phyloP scores from a whole-genome alignment of 2,329 filamentous ascomycete species.

The Didymella arachidicola region DNA sequence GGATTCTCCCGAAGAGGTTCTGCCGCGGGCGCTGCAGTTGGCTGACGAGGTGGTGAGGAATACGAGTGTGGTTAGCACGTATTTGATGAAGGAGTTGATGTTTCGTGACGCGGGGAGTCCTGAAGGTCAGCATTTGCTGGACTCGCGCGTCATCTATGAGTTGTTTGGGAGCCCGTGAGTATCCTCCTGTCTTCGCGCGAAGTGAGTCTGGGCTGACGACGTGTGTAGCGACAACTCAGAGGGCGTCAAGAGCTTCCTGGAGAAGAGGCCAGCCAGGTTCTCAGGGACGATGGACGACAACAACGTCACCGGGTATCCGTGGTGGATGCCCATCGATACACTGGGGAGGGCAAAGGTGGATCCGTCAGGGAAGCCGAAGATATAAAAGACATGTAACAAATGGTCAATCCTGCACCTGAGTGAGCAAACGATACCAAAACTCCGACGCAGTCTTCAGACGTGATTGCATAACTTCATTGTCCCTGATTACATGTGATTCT shows the following conservation, averaged over 20 bases:
- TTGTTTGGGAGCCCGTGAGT: constrained; percentile 60
- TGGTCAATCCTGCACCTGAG: constrained; percentile 26
- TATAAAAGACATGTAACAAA: constrained; percentile 23
- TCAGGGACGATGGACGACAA: constrained; percentile 67
- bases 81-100: constrained; percentile 76
- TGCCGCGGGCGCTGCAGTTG: constrained; percentile 70
- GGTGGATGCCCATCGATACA: constrained; percentile 69
- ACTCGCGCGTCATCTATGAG: constrained; percentile 70
- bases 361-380: constrained; percentile 39
- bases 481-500: constrained; percentile 27
- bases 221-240: constrained; percentile 67
- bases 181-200: background rate
- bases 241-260: constrained; percentile 72
- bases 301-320: constrained; percentile 68
- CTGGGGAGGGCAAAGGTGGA: constrained; percentile 50
- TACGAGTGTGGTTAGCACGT: constrained; percentile 69
- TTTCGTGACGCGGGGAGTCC: constrained; percentile 65
- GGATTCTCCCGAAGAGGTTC: constrained; percentile 64
- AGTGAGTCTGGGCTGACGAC: constrained; percentile 10
- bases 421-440: background rate
- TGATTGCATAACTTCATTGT: constrained; percentile 28
- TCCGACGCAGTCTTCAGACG: constrained; percentile 3
- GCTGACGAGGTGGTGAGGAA: constrained; percentile 72
- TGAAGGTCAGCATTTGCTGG: constrained; percentile 74
- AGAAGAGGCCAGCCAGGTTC: constrained; percentile 72